Percentiles rank a stretch among this genome's conserved stretches.
phyloP scores from a whole-genome alignment of 2,329 filamentous ascomycete species.

The Ceratocystis huliohia region DNA sequence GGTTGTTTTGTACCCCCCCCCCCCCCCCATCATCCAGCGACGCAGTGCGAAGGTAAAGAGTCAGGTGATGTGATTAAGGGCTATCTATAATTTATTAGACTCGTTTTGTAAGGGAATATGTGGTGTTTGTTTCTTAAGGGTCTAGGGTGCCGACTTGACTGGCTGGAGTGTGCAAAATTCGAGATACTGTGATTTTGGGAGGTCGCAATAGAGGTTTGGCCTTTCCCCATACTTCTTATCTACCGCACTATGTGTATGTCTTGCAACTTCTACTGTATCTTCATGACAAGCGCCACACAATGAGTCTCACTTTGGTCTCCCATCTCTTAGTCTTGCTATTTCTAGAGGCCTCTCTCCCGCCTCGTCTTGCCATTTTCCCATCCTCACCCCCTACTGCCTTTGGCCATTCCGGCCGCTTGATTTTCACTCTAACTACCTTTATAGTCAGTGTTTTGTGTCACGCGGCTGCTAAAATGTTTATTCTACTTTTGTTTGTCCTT shows the following conservation, averaged over 20 bases:
- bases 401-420: not conserved
- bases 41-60: too few species aligned
- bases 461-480: not conserved
- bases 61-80: too few species aligned
- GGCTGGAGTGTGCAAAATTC: too few species aligned
- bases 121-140: too few species aligned
- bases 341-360: not conserved
- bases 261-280: not conserved
- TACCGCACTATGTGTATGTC: not conserved
- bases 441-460: not conserved
- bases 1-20: too few species aligned
- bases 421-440: not conserved
- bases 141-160: too few species aligned
- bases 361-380: slow-evolving; percentile 8
- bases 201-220: too few species aligned
- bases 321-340: slow-evolving; percentile 9
- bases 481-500: slow-evolving; percentile 1
- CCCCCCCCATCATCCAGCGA: too few species aligned
- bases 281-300: not conserved
- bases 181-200: too few species aligned
- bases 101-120: too few species aligned
- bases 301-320: not conserved
- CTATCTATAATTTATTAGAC: too few species aligned
- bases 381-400: not conserved
- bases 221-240: not conserved